Base-by-base conservation (phyloP, 257 asterid genomes). In the Apocynum venetum region DNA sequence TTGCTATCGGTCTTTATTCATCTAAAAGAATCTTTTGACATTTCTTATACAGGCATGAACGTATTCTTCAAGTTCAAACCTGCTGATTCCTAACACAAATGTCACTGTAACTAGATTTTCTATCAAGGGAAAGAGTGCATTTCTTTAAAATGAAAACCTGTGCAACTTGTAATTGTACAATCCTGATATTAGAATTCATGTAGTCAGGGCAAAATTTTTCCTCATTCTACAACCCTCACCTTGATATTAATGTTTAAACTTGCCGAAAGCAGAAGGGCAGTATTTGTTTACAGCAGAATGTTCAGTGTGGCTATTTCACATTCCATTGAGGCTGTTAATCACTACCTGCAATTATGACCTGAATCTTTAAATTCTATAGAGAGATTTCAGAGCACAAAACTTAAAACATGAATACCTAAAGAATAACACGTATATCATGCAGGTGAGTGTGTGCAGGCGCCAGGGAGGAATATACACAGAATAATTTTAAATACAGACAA, bases 301-400 rank as follows among this genome's bases (percentile, higher is more conserved):
- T 64, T 13, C 53, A 76, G 59, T 73, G 78, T 51, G 44, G 51
- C 72, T 36, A 72, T 74, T n/a, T 8, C 2, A 35, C 53, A 59
- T 56, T n/a, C 52, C 31, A 35, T 40, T 36, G 66, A 3, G 9
- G 48, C 73, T 61, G 79, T 83, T 81, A 82, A 70, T 83, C 84
- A 20, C 76, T 80, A 55, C 88, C 93, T 87, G 89, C 73, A 78
- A 31, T 64, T 41, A 73, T 35, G 64, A 48, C 40, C 47, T 49
- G 69, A 61, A 15, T 70, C 57, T 75, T 60, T 51, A 43, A 67
- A 57, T 57, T 70, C 55, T 61, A 76, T 61, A 17, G 70, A 8
- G 0, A 47, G 44, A 3, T 13, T 31, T 14, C 20, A 13, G 61
- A 14, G 63, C 10, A 6, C 6, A 19, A 55, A 53, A 1, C 15